A percentile compares a stretch with the other conserved stretches of the same genome.
phyloP scores from a whole-genome alignment of 352 stramenopile genomes.

The Pythium monospermum region DNA sequence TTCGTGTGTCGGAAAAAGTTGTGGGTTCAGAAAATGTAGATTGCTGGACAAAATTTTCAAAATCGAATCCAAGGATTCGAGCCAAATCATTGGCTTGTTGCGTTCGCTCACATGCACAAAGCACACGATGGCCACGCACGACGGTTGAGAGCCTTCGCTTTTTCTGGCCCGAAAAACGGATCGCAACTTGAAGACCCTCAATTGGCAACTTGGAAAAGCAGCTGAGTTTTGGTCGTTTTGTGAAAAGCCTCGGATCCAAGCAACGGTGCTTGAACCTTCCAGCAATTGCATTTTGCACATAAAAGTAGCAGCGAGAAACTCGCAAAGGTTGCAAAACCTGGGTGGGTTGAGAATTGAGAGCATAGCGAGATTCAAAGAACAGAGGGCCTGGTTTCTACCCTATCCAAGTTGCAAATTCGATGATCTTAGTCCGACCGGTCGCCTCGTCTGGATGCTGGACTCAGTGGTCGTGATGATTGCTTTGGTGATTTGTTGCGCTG shows the following conservation, averaged over 20 bases:
- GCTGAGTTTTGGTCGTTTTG: conserved; percentile 1
- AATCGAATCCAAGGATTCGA: not conserved
- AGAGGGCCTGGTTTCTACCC: not conserved
- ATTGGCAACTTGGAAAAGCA: not conserved
- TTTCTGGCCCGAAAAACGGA: not conserved
- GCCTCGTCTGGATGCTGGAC: too few relatives aligned
- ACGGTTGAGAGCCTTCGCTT: too few relatives aligned
- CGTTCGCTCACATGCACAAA: too few relatives aligned
- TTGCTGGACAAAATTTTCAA: too few relatives aligned
- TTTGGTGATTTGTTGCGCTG: not conserved
- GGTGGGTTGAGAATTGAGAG: not conserved
- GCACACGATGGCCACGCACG: too few relatives aligned
- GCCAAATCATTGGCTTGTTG: not conserved
- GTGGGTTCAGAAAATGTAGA: too few relatives aligned
- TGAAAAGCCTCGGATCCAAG: conserved; percentile 1
- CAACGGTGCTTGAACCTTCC: conserved; percentile 18
- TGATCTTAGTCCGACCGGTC: not conserved
- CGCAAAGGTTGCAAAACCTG: not conserved
- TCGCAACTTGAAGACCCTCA: not conserved
- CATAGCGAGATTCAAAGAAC: not conserved
- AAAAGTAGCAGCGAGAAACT: not conserved
- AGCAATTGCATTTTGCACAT: conserved; percentile 12
- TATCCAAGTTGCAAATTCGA: not conserved
- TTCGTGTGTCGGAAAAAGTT: too few relatives aligned
- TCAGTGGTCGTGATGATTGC: too few relatives aligned